Percentiles rank a stretch among this genome's conserved stretches.
Conservation (phyloP, 192 early-diverging fungal genomes). For the Coemansia biformis region DNA sequence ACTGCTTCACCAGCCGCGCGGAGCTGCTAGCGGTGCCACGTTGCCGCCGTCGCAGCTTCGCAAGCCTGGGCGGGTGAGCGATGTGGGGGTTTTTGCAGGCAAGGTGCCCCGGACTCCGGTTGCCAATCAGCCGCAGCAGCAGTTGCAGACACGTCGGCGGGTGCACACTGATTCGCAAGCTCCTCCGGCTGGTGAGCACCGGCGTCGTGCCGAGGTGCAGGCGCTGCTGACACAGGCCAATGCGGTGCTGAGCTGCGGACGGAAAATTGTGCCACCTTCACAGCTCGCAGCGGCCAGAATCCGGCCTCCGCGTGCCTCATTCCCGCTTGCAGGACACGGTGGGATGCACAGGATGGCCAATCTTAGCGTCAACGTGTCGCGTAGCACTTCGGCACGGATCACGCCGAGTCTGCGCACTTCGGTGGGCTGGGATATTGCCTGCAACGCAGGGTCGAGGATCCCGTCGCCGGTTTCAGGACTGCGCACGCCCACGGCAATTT, state of each 20-base stretch:
- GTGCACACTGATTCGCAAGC: constrained; percentile 9
- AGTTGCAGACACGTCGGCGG: not conserved
- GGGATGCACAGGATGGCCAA: constrained; percentile 1
- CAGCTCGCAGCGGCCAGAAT: constrained; percentile 1
- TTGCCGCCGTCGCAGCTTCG: not conserved
- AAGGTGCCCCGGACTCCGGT: too few species aligned
- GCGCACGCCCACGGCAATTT: constrained; percentile 8
- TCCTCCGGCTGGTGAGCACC: constrained; percentile 5
- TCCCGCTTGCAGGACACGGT: constrained; percentile 11
- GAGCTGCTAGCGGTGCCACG: not conserved
- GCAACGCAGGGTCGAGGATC: constrained; percentile 5
- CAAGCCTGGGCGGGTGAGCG: not conserved
- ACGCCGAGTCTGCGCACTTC: constrained; percentile 6
- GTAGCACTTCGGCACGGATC: not conserved
- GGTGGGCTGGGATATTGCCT: constrained; percentile 6
- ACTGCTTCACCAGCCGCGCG: not conserved
- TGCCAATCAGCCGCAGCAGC: too few species aligned
- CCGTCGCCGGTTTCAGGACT: constrained; percentile 5
- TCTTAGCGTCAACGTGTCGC: too few species aligned
- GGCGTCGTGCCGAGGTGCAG: constrained; percentile 40
- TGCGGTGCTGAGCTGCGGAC: constrained; percentile 23
- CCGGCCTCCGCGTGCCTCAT: constrained; percentile 36
- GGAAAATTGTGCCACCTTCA: too few species aligned
- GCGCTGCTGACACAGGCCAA: constrained; percentile 43
- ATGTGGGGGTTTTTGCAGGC: too few species aligned